Percentiles rank a stretch among this genome's conserved stretches.
phyloP scores from a whole-genome alignment of 805 yeast species.

The Candida broadrunensis region DNA sequence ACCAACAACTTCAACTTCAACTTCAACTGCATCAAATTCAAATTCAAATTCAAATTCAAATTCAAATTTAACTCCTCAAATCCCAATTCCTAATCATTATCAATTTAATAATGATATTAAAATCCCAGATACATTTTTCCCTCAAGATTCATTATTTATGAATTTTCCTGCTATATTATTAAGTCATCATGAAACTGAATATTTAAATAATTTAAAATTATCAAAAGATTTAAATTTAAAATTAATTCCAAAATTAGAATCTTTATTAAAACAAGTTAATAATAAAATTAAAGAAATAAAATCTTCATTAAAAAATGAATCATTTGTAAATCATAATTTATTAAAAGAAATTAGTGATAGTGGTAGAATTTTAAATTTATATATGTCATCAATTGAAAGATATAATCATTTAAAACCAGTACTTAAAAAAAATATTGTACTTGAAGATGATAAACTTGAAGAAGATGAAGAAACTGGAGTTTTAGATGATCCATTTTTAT shows the following conservation, averaged over 20 bases:
- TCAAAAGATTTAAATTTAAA: conserved; percentile 29
- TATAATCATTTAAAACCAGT: conserved; percentile 40
- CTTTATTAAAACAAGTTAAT: conserved; percentile 29
- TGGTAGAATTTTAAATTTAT: conserved; percentile 45
- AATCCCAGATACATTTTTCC: conserved; percentile 18
- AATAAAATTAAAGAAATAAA: conserved; percentile 41
- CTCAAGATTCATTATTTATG: conserved; percentile 17
- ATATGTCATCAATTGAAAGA: conserved; percentile 29
- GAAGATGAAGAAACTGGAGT: conserved; percentile 24
- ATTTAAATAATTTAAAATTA: conserved; percentile 23
- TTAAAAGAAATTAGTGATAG: conserved; percentile 54
- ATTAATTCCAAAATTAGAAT: conserved; percentile 36
- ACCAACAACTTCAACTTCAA: conserved; percentile 4
- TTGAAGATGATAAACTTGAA: conserved; percentile 16
- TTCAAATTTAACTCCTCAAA: not conserved
- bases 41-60: not conserved
- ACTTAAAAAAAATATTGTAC: conserved; percentile 13
- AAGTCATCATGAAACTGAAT: conserved; percentile 30
- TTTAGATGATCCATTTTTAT: conserved; percentile 39
- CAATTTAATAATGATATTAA: conserved; percentile 12
- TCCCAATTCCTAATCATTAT: conserved; percentile 2
- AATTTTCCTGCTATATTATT: conserved; percentile 31
- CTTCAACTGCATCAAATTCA: not conserved
- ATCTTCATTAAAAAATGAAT: conserved; percentile 36
- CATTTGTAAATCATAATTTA: conserved; percentile 35